Evolutionary conservation across 2,329 filamentous ascomycete species (phyloP), one percentile per base, ranked within the genome.

Genomic region (Xylogone sp.): DNA sequence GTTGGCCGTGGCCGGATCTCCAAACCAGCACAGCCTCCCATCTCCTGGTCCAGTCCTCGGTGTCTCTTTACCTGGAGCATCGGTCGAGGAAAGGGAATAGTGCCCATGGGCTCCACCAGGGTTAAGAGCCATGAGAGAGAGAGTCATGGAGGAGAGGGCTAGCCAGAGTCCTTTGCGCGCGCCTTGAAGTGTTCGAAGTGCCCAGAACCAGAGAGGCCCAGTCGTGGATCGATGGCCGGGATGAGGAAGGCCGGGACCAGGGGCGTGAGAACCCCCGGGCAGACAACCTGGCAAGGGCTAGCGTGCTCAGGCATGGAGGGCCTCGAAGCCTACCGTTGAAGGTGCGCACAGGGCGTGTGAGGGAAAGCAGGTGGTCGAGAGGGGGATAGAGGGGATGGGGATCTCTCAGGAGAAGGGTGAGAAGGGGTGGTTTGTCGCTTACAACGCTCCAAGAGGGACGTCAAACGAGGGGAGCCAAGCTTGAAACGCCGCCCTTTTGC

Each of bases 1-100:
- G 57, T 51, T 58, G 42, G 53, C 52, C 43, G 48, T 31, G 55
- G 51, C 45, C 53, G 58, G 46, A 50, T 50, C 46, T 52, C 42
- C 10, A 39, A 18, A 16, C 24, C 34, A 53, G 51, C 45, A 54
- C 56, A 56, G 54, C 57, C 56, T 57, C 53, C 52, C 49, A 42
- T 53, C 50, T 57, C 48, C 51, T 49, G 46, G 5, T 6, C 13
- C 34, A 5, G 13, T 39, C n/a, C 34, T 13, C 10, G 34, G 34
- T 13, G 6, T 16, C 34, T 39, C 34, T 39, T 39, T 4, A 7
- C 34, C 13, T 39, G n/a, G 4, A 6, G 24, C 24, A 27, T 27
- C 24, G 10, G 5, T 27, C 24, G 34, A 39, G n/a, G 34, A 39
- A 39, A 39, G n/a, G 34, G 34, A 18, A 39, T 4, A 39, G 34